Conservation (phyloP, 345 rosid genomes). For the Eucalyptus caleyi region DNA sequence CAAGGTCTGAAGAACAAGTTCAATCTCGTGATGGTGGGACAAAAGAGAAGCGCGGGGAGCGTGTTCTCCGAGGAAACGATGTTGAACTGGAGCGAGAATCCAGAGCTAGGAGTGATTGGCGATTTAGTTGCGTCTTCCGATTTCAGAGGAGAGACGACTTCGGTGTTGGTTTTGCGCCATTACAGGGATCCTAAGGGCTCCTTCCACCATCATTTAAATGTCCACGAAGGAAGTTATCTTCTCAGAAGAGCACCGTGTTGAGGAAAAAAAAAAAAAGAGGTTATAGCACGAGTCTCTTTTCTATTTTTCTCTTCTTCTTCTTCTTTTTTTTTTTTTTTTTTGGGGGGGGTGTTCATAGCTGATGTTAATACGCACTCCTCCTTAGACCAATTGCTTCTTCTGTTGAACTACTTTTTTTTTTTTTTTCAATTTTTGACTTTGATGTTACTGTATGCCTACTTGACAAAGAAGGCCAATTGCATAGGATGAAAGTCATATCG, state of each 20-base stretch:
- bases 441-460: background rate
- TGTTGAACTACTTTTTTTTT: background rate
- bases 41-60: background rate
- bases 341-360: background rate
- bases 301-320: background rate
- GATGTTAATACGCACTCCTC: background rate
- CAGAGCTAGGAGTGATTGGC: constrained; percentile 21
- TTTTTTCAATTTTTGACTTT: background rate
- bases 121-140: constrained; percentile 17
- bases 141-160: background rate
- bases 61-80: background rate
- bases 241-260: background rate
- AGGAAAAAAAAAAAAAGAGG: background rate
- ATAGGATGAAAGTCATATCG: background rate
- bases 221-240: background rate
- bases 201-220: background rate
- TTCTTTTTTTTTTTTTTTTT: background rate
- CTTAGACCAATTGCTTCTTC: background rate
- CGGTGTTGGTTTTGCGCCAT: constrained; percentile 16
- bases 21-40: constrained; percentile 16
- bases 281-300: background rate
- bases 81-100: constrained; percentile 7
- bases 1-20: background rate
- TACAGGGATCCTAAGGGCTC: background rate
- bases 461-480: background rate